These are phyloP conservation scores for Boechera stricta DNA, from an alignment of 345 rosid species.

Conservation along the genomic window DNA sequence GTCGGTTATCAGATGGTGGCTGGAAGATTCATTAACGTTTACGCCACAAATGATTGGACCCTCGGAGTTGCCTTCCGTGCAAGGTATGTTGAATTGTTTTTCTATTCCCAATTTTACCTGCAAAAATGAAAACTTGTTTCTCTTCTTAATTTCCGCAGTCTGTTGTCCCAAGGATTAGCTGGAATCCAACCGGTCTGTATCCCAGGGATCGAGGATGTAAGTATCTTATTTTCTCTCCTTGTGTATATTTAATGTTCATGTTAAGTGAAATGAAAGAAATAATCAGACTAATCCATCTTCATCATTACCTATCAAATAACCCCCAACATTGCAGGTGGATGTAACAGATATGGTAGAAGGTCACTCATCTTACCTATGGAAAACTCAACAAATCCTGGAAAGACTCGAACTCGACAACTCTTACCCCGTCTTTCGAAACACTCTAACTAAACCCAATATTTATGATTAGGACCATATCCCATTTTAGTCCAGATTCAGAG, in stretches of 20 bases:
- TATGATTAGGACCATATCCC: neutral
- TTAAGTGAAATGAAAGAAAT: neutral
- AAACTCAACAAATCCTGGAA: conserved; percentile 70
- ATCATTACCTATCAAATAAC: neutral
- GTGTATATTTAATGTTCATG: neutral
- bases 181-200: conserved; percentile 81
- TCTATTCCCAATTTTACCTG: neutral
- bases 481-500: neutral
- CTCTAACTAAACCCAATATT: conserved; percentile 18
- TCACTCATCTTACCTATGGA: conserved; percentile 92
- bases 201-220: conserved; percentile 88
- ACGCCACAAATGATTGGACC: conserved; percentile 88
- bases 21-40: conserved; percentile 91
- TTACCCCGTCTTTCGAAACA: conserved; percentile 64
- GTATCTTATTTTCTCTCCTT: conserved; percentile 21
- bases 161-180: conserved; percentile 89
- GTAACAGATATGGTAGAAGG: conserved; percentile 79
- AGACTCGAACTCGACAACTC: conserved; percentile 82
- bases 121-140: neutral
- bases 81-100: conserved; percentile 52
- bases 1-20: conserved; percentile 73
- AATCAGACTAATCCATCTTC: conserved; percentile 1
- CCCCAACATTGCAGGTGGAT: conserved; percentile 61
- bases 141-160: conserved; percentile 48
- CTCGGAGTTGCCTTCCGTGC: conserved; percentile 97